Evolutionary conservation across 139 green algal genomes (phyloP).

Genomic region (Micromonas pusilla): DNA sequence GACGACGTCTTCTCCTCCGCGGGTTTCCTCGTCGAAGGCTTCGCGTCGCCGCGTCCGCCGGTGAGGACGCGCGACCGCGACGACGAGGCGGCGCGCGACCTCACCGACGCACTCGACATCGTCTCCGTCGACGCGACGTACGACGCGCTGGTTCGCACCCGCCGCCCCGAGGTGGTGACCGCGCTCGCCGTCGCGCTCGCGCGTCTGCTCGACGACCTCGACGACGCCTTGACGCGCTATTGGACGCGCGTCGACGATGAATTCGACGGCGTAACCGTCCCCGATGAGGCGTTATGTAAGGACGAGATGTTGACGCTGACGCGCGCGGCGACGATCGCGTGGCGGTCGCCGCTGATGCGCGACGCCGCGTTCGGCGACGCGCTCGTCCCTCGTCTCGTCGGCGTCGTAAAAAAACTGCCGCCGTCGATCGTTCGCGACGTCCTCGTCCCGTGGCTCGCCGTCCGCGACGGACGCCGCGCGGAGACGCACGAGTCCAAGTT

Average conservation of each 20-base stretch:
- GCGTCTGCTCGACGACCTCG: neutral
- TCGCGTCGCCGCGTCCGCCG: slow-evolving; percentile 5
- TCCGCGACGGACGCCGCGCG: too few relatives aligned
- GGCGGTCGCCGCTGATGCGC: neutral
- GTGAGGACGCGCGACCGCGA: too few relatives aligned
- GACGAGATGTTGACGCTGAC: too few relatives aligned
- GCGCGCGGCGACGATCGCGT: neutral
- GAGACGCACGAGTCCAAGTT: too few relatives aligned
- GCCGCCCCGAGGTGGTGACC: neutral
- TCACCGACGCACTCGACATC: neutral
- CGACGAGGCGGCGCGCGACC: too few relatives aligned
- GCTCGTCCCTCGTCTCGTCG: neutral
- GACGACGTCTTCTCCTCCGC: slow-evolving; percentile 41
- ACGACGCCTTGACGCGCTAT: neutral
- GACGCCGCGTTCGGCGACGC: neutral
- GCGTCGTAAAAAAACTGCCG: neutral
- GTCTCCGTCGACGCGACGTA: neutral
- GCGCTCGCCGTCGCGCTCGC: neutral
- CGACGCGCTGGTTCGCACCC: neutral
- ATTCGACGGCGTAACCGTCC: neutral
- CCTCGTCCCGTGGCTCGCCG: neutral
- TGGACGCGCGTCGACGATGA: neutral
- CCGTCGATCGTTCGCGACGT: neutral
- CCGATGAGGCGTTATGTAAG: too few relatives aligned
- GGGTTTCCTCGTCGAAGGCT: slow-evolving; percentile 37